Conservation (phyloP, 106 monocot species). For the Dioscorea alata region DNA sequence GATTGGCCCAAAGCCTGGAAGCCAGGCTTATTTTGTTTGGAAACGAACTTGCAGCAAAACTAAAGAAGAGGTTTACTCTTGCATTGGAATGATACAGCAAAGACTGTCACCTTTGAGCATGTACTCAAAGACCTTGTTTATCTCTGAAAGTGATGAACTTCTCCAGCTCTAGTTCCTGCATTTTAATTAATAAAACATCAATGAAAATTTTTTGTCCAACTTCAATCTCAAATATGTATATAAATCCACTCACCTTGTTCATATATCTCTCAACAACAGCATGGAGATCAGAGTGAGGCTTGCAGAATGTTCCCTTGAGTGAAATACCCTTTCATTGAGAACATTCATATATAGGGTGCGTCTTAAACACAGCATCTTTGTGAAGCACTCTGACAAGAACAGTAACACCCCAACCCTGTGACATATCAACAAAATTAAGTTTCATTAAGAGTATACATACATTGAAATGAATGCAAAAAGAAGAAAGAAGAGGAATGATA, state of each 20-base stretch:
- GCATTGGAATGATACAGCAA: conserved; percentile 4
- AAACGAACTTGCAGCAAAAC: too few species aligned
- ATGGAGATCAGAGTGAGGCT: conserved; percentile 19
- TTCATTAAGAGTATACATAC: not conserved
- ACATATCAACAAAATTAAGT: not conserved
- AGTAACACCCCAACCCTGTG: conserved; percentile 26
- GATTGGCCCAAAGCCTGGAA: too few species aligned
- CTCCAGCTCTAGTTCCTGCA: conserved; percentile 11
- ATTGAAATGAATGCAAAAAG: not conserved
- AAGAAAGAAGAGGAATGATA: not conserved
- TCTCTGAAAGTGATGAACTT: conserved; percentile 12
- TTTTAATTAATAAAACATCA: not conserved
- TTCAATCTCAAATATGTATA: not conserved
- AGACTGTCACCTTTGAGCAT: not conserved
- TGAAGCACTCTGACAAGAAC: conserved; percentile 23
- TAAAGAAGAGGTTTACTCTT: not conserved
- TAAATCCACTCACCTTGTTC: conserved; percentile 16
- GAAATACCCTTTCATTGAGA: conserved; percentile 18
- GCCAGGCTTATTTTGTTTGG: too few species aligned
- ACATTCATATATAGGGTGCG: conserved; percentile 24
- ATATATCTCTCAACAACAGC: conserved; percentile 27
- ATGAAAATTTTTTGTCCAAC: not conserved
- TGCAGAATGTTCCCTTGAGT: conserved; percentile 30
- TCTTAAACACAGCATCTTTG: conserved; percentile 23
- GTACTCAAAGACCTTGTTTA: conserved; percentile 6